Base-by-base conservation (phyloP, 352 stramenopile genomes). In the Ophiocytium majus region DNA sequence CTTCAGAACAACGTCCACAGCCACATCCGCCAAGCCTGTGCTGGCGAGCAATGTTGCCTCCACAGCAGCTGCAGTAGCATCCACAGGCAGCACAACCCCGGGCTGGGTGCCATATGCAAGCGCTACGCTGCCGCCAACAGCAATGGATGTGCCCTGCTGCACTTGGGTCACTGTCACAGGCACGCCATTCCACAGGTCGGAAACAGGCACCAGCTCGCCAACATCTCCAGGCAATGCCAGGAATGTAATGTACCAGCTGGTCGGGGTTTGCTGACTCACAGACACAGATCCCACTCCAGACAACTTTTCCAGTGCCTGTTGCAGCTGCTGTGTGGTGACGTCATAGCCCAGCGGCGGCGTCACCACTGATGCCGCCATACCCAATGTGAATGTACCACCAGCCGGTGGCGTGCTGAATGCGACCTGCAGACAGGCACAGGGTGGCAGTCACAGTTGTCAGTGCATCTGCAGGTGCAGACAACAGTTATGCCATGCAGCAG, bases 211-310 rank as follows among this genome's bases (percentile, higher is more conserved):
- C 33, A 90, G 31, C 28, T 76, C 31, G 0, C 63, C 64, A 10
- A 88, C 50, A n/a, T 88, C 80, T 10, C 86, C 86, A n/a, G 86
- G 63, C 31, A 83, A 80, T 19, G 75, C 82, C 10, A 90, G 49
- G 74, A 90, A 90, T 0, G 86, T 90, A 1, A 90, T 83, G 34
- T 32, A 19, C 86, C 86, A 90, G 28, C 28, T 79, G 1, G 50
- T n/a, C 0, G 50, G 50, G 35, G 71, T 66, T 17, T 23, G 71
- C 50, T 79, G 49, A 19, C 74, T 50, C 14, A 78, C 83, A 28
- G 50, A 36, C 1, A 90, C 81, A n/a, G 66, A 36, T 0, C 86
- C 86, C 9, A 90, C 37, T 0, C 9, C 50, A 32, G 63, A 63
- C 0, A 90, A 36, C 0, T 32, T 14, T 57, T 86, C 84, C 5